A percentile compares a stretch with the other conserved stretches of the same genome.
Evolutionary conservation across 2,329 filamentous ascomycete genomes (phyloP).

Genomic region (Sclerotinia nivalis): DNA sequence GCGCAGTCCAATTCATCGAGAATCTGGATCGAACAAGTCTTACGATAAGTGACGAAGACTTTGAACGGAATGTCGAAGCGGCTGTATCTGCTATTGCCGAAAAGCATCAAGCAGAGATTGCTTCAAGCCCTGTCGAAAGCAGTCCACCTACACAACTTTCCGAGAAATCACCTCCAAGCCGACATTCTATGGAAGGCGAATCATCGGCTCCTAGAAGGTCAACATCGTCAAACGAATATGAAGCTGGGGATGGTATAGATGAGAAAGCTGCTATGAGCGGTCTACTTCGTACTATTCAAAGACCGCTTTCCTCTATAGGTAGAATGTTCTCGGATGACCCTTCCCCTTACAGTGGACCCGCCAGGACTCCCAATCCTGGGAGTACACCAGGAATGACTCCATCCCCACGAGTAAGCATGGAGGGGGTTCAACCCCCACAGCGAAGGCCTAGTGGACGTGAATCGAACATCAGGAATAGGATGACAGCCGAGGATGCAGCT

Average conservation of each 20-base stretch:
- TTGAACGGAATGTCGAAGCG: conserved; percentile 93
- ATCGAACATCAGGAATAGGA: conserved; percentile 30
- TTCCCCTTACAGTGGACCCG: conserved; percentile 41
- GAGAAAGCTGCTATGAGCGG: conserved; percentile 82
- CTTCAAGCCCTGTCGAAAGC: conserved; percentile 36
- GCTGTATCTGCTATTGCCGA: conserved; percentile 95
- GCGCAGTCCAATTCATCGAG: conserved; percentile 94
- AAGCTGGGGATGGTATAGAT: conserved; percentile 56
- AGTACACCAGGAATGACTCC: conserved; percentile 44
- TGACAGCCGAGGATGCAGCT: conserved; percentile 82
- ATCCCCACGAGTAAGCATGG: conserved; percentile 35
- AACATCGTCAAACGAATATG: conserved; percentile 55
- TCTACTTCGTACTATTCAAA: conserved; percentile 85
- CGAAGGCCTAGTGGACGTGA: conserved; percentile 30
- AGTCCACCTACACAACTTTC: conserved; percentile 42
- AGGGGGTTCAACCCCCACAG: conserved; percentile 30
- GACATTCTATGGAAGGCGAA: conserved; percentile 61
- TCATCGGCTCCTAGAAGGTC: conserved; percentile 58
- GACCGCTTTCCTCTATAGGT: conserved; percentile 85
- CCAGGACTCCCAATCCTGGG: conserved; percentile 49
- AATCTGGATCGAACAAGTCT: conserved; percentile 91
- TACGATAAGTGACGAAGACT: conserved; percentile 92
- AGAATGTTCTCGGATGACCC: conserved; percentile 83
- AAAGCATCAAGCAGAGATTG: conserved; percentile 67
- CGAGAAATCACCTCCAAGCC: conserved; percentile 51